Evolutionary conservation across 768 basidiomycete species (phyloP).

Genomic region (Hysterangium stoloniferum): DNA sequence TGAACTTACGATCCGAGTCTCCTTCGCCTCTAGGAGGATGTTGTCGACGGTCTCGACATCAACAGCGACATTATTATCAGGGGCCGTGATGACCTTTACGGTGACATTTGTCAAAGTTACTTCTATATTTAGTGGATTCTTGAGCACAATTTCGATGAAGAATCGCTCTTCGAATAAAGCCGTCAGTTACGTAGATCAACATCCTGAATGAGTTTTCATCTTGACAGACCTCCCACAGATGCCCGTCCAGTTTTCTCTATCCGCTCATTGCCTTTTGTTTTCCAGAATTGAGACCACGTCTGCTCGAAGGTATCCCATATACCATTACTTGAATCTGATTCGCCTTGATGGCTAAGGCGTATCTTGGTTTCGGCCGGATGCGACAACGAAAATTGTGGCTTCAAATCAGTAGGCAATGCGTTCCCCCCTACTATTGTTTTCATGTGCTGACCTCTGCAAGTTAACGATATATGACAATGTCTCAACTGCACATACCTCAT

Average conservation of each 20-base stretch:
- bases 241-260: slow-evolving; percentile 52
- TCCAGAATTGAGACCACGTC: slow-evolving; percentile 57
- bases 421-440: slow-evolving; percentile 47
- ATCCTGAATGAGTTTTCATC: not conserved
- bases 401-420: slow-evolving; percentile 36
- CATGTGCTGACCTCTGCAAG: slow-evolving; percentile 49
- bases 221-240: slow-evolving; percentile 48
- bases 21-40: slow-evolving; percentile 52
- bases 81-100: slow-evolving; percentile 40
- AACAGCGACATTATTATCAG: slow-evolving; percentile 19
- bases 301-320: slow-evolving; percentile 63
- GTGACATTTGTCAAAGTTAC: slow-evolving; percentile 61
- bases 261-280: slow-evolving; percentile 41
- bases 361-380: slow-evolving; percentile 47
- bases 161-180: slow-evolving; percentile 64
- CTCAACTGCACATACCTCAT: slow-evolving; percentile 47
- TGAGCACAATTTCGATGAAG: slow-evolving; percentile 64
- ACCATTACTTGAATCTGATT: slow-evolving; percentile 30
- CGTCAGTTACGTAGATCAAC: not conserved
- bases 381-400: slow-evolving; percentile 63
- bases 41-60: slow-evolving; percentile 54
- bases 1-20: slow-evolving; percentile 52
- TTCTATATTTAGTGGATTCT: slow-evolving; percentile 69
- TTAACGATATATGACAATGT: not conserved
- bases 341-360: slow-evolving; percentile 44